Base-by-base conservation (phyloP, 495 filamentous ascomycete genomes). In the Neurospora terricola region DNA sequence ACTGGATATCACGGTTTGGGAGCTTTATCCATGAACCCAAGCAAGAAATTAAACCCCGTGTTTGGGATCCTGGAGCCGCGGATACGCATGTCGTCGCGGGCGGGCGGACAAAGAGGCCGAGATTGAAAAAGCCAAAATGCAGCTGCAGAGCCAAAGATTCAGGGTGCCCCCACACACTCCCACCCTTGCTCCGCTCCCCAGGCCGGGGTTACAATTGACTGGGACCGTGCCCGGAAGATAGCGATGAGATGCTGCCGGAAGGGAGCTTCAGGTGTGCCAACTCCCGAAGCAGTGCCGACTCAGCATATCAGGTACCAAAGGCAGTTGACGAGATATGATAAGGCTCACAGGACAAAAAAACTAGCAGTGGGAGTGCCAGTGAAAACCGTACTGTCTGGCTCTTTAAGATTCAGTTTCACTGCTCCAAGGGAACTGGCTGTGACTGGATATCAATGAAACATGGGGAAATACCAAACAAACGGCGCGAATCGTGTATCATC, bases 111-210 rank as follows among this genome's bases (percentile, higher is more conserved):
- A 38, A 14, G 38, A 70, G 38, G 69, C 68, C 68, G 68, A 69
- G 30, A n/a, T 37, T 36, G 68, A 18, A 40, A 38, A 34, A 36
- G 38, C 69, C 27, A 68, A 70, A n/a, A 71, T 27, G 71, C 70
- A 72, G 73, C 70, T 69, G 69, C 71, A 71, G 73, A 72, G 70
- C 54, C 54, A 66, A 36, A 66, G 54, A 66, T 34, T 66, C 54
- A 36, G 27, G 54, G 27, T 66, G 54, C 54, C 54, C 54, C 54
- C 54, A 66, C 48, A 62, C 6, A 30, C 54, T 16, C 54, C 54
- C 54, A 66, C 54, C 54, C 54, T 66, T 34, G 54, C 27, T 66
- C 27, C 54, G 54, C 54, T 30, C 23, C 23, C 23, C 23, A 5
- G 54, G 54, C 23, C 23, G 54, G 54, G 54, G 54, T 30, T 66